phyloP scores from a whole-genome alignment of 2,329 filamentous ascomycete species.

The Tolypocladium nubicola region DNA sequence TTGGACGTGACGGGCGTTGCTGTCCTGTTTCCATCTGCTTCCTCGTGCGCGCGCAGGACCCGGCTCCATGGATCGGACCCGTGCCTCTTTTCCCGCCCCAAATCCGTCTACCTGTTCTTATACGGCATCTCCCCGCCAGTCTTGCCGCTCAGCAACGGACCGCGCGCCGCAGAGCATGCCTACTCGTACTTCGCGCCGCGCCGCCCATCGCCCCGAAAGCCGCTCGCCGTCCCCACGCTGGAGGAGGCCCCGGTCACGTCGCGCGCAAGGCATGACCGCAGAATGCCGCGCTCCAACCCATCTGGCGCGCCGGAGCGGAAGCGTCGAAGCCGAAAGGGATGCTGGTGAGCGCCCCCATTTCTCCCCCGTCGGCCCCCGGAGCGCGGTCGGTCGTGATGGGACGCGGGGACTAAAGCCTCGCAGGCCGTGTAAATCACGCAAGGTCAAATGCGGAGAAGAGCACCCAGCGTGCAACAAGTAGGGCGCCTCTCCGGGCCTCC shows the following conservation, averaged over 20 bases:
- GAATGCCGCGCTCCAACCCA: constrained; percentile 33
- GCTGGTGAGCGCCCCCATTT: constrained; percentile 24
- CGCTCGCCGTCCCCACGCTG: neutral
- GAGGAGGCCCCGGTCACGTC: neutral
- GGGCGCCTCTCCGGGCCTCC: constrained; percentile 4
- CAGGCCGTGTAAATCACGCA: constrained; percentile 71
- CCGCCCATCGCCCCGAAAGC: neutral
- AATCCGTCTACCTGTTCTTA: neutral
- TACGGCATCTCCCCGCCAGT: neutral
- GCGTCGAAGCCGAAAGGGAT: constrained; percentile 33
- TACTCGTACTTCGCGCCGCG: neutral
- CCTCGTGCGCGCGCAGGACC: neutral
- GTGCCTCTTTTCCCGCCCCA: neutral
- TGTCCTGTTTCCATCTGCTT: neutral
- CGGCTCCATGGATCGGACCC: neutral
- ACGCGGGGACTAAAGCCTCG: neutral
- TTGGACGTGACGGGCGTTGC: neutral
- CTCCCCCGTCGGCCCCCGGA: no score
- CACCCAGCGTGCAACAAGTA: constrained; percentile 61
- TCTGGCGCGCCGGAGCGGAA: constrained; percentile 32
- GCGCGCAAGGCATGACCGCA: neutral
- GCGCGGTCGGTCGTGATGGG: neutral
- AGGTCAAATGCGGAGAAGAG: constrained; percentile 66
- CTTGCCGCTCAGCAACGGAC: neutral
- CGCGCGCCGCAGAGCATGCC: neutral